Conservation (phyloP, 2,329 filamentous ascomycete species). For the Arthroderma sp. region DNA sequence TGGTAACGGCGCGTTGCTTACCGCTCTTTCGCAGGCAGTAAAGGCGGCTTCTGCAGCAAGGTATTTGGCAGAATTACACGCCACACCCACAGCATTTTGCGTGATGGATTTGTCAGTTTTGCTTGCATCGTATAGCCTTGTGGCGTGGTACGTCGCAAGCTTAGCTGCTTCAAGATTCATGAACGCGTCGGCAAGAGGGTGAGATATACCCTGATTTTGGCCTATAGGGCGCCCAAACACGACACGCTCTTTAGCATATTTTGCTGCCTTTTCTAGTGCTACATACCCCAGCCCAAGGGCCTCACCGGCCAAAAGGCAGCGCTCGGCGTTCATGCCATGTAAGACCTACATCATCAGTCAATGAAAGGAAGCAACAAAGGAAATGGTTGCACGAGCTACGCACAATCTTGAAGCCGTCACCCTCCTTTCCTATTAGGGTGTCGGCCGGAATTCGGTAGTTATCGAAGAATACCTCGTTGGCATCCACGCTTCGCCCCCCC, state of each 20-base stretch:
- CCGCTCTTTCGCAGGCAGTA: conserved; percentile 45
- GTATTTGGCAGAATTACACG: conserved; percentile 45
- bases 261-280: conserved; percentile 47
- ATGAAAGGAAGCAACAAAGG: neutral
- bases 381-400: neutral
- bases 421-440: conserved; percentile 56
- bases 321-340: conserved; percentile 68
- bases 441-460: conserved; percentile 54
- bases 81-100: conserved; percentile 46
- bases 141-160: conserved; percentile 48
- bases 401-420: conserved; percentile 62
- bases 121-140: conserved; percentile 43
- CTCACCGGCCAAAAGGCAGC: conserved; percentile 64
- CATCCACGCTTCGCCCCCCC: conserved; percentile 69
- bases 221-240: conserved; percentile 48
- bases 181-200: conserved; percentile 45
- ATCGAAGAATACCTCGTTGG: conserved; percentile 82
- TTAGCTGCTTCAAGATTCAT: conserved; percentile 51
- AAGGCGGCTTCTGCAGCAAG: conserved; percentile 49
- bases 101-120: conserved; percentile 40
- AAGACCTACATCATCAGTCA: conserved; percentile 34
- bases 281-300: conserved; percentile 69
- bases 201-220: conserved; percentile 46
- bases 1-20: conserved; percentile 43
- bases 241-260: conserved; percentile 53